Conservation (phyloP, 495 filamentous ascomycete genomes). For the Penicillium fimorum region DNA sequence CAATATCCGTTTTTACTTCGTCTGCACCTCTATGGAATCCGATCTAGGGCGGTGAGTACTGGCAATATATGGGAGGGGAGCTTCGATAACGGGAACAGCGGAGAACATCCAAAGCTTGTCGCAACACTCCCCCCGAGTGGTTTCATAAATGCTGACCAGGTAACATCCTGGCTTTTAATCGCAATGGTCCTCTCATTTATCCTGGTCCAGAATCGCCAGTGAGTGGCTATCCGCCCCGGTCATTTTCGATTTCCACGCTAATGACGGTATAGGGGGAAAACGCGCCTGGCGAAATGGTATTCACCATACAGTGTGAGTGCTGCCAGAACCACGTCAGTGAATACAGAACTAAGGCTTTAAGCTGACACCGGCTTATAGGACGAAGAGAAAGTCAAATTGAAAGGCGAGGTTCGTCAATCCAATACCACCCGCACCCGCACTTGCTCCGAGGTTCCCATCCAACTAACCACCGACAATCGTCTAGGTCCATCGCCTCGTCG, state of each 20-base stretch:
- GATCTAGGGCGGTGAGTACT: slow-evolving; percentile 24
- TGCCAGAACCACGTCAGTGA: background rate
- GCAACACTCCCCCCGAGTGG: slow-evolving; percentile 11
- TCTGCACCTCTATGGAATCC: background rate
- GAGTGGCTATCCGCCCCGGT: slow-evolving; percentile 26
- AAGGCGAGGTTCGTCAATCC: slow-evolving; percentile 65
- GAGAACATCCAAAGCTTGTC: slow-evolving; percentile 25
- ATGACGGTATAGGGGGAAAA: slow-evolving; percentile 76
- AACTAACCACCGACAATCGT: slow-evolving; percentile 8
- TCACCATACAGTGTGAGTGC: slow-evolving; percentile 80
- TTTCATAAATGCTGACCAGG: slow-evolving; percentile 26
- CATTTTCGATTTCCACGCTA: slow-evolving; percentile 12
- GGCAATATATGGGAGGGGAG: slow-evolving; percentile 40
- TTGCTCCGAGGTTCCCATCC: slow-evolving; percentile 9
- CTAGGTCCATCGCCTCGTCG: slow-evolving; percentile 93
- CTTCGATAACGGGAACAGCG: slow-evolving; percentile 30
- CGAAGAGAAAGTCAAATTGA: slow-evolving; percentile 94
- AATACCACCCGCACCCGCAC: slow-evolving; percentile 3
- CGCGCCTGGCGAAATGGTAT: slow-evolving; percentile 98
- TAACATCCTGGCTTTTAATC: slow-evolving; percentile 17
- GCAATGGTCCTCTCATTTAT: slow-evolving; percentile 90
- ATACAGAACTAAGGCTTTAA: background rate
- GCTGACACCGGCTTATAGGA: slow-evolving; percentile 49
- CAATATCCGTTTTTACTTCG: background rate
- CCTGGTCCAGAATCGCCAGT: slow-evolving; percentile 96